phyloP scores from a whole-genome alignment of 1,139 yeast species.

The Geotrichum candidum region DNA sequence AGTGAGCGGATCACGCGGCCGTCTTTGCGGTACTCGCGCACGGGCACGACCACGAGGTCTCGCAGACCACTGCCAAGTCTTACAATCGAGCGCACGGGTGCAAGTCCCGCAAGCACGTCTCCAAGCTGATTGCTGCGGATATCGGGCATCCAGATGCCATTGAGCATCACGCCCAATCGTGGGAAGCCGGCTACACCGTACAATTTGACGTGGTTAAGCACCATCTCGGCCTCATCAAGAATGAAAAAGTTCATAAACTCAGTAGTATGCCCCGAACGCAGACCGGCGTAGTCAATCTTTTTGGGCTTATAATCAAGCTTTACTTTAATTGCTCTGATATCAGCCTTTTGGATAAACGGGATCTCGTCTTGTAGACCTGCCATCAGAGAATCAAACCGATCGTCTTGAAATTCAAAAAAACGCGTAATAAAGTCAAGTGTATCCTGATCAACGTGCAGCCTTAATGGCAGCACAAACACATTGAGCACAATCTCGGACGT shows the following conservation, averaged over 20 bases:
- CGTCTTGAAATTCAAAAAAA: conserved; percentile 74
- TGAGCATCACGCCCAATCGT: conserved; percentile 49
- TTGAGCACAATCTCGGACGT: conserved; percentile 63
- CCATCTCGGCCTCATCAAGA: conserved; percentile 75
- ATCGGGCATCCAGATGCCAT: conserved; percentile 79
- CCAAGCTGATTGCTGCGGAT: conserved; percentile 71
- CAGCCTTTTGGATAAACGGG: conserved; percentile 62
- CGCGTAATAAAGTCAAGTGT: conserved; percentile 77
- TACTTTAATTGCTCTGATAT: conserved; percentile 55
- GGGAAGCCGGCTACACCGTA: conserved; percentile 76
- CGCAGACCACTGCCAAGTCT: conserved; percentile 74
- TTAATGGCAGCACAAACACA: conserved; percentile 59
- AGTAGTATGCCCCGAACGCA: conserved; percentile 77
- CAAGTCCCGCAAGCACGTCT: conserved; percentile 75
- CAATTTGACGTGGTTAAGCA: conserved; percentile 53
- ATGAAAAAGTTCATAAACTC: conserved; percentile 86
- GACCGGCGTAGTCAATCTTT: conserved; percentile 73
- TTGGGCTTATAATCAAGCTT: conserved; percentile 90
- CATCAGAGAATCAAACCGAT: conserved; percentile 51
- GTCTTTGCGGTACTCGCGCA: conserved; percentile 66
- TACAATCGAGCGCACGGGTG: conserved; percentile 73
- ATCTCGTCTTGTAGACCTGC: conserved; percentile 48
- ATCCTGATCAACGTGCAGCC: conserved; percentile 89
- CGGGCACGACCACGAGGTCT: conserved; percentile 66
- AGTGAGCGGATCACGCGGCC: conserved; percentile 64